These are phyloP conservation scores for Periconia sp. DNA, from an alignment of 2,329 filamentous ascomycete species.

Conservation along the genomic window DNA sequence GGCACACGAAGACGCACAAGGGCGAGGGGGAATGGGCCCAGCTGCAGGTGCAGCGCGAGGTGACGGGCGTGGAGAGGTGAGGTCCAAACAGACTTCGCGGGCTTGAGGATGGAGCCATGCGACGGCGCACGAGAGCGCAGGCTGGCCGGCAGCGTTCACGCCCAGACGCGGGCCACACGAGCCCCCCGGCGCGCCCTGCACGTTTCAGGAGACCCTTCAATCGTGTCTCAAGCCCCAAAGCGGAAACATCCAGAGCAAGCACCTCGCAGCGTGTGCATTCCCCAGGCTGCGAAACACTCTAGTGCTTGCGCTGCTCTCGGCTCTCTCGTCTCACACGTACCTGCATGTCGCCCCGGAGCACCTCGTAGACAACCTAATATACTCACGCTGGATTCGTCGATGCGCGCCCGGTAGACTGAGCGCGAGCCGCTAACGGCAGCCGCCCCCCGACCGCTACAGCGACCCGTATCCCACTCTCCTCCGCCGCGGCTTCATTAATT, in stretches of 20 bases:
- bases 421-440: neutral
- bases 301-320: neutral
- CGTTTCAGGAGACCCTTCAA: constrained; percentile 34
- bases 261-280: neutral
- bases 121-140: constrained; percentile 1
- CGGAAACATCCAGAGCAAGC: constrained; percentile 14
- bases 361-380: too few species aligned
- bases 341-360: neutral
- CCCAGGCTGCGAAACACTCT: constrained; percentile 8
- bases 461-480: constrained; percentile 2
- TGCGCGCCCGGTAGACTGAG: neutral
- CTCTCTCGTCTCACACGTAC: too few species aligned
- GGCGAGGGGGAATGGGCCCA: too few species aligned
- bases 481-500: neutral
- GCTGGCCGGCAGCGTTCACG: constrained; percentile 2
- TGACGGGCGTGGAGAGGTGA: constrained; percentile 12
- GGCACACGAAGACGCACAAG: too few species aligned
- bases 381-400: neutral
- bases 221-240: constrained; percentile 22
- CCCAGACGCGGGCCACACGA: constrained; percentile 4
- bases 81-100: constrained; percentile 15
- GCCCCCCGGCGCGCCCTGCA: constrained; percentile 14
- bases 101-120: constrained; percentile 4
- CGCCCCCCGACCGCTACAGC: constrained; percentile 9
- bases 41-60: too few species aligned